Evolutionary conservation across 2,329 filamentous ascomycete species (phyloP).

Genomic region (Clonostachys sp.): DNA sequence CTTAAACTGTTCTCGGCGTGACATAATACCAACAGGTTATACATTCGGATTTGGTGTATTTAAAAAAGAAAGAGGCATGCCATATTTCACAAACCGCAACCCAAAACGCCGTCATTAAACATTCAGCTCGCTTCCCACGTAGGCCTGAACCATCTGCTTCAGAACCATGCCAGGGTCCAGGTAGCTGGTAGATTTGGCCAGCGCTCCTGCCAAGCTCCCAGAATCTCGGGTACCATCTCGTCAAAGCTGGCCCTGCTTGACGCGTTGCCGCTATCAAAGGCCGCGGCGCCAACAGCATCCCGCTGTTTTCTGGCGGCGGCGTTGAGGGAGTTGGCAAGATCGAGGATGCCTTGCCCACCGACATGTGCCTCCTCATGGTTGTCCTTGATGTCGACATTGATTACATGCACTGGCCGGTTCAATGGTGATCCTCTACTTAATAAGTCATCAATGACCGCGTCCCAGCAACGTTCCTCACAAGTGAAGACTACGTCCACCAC

Average conservation of each 20-base stretch:
- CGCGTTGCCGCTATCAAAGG: conserved; percentile 66
- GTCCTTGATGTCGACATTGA: conserved; percentile 97
- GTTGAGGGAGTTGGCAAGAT: conserved; percentile 83
- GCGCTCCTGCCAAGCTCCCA: conserved; percentile 89
- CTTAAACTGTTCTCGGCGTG: too few species aligned
- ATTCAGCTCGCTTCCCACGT: too few species aligned
- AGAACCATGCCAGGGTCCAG: conserved; percentile 97
- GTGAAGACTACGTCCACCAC: conserved; percentile 94
- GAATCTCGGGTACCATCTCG: conserved; percentile 85
- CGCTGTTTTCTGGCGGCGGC: conserved; percentile 74
- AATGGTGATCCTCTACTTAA: conserved; percentile 79
- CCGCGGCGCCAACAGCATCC: conserved; percentile 54
- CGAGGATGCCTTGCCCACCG: conserved; percentile 86
- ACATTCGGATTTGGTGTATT: too few species aligned
- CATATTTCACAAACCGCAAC: too few species aligned
- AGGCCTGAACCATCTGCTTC: conserved; percentile 12
- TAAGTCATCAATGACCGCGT: conserved; percentile 92
- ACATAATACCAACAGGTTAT: too few species aligned
- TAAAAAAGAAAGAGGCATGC: too few species aligned
- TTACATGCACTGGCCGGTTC: conserved; percentile 92
- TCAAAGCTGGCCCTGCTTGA: conserved; percentile 76
- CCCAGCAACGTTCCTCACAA: conserved; percentile 97
- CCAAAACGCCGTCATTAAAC: too few species aligned
- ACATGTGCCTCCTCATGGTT: conserved; percentile 95
- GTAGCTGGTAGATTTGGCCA: conserved; percentile 89